Conservation (phyloP, 2,329 filamentous ascomycete species). For the Fusarium keratoplasticum region DNA sequence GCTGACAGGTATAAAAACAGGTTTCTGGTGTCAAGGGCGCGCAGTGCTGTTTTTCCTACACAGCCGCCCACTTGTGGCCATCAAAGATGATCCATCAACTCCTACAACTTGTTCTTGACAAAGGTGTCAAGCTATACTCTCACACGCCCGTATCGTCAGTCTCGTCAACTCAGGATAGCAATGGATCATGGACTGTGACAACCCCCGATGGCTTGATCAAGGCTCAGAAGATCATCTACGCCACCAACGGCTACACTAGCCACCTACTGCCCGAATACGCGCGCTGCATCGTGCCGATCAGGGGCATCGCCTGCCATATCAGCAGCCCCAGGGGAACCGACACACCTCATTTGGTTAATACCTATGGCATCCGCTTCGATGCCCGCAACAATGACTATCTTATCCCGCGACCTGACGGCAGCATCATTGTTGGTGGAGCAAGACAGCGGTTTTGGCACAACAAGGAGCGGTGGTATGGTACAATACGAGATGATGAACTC, state of each 20-base stretch:
- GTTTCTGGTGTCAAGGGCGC: neutral
- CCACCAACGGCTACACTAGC: conserved; percentile 76
- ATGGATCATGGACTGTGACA: neutral
- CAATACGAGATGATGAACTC: conserved; percentile 57
- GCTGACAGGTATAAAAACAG: neutral
- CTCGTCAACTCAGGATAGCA: neutral
- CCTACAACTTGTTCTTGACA: neutral
- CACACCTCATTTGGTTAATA: conserved; percentile 38
- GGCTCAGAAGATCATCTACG: conserved; percentile 68
- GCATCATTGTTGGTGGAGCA: conserved; percentile 47
- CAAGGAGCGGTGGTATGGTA: conserved; percentile 56
- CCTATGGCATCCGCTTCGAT: conserved; percentile 42
- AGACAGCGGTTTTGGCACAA: conserved; percentile 49
- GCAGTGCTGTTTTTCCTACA: neutral
- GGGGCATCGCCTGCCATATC: conserved; percentile 57
- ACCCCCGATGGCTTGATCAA: conserved; percentile 57
- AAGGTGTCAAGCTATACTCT: neutral
- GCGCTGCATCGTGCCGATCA: conserved; percentile 71
- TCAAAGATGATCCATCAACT: neutral
- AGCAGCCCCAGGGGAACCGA: conserved; percentile 28
- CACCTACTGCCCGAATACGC: conserved; percentile 69
- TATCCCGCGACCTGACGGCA: conserved; percentile 57
- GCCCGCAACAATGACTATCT: conserved; percentile 49
- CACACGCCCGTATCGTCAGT: neutral
- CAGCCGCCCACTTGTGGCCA: neutral